Evolutionary conservation across 495 filamentous ascomycete species (phyloP).

Genomic region (Sporormia fimetaria): DNA sequence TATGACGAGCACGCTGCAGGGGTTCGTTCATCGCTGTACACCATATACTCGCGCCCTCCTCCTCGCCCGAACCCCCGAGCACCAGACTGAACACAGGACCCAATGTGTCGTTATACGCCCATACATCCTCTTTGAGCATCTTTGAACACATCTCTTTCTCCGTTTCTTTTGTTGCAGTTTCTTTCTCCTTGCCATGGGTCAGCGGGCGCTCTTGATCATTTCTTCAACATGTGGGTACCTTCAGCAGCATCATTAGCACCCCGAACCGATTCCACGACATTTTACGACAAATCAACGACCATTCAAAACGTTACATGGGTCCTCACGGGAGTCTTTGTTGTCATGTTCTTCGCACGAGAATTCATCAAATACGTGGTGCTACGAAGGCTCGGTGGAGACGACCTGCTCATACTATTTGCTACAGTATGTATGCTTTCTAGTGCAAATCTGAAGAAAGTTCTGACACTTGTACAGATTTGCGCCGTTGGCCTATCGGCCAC

Average conservation of each 20-base stretch:
- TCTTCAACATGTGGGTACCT: constrained; percentile 10
- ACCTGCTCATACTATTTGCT: constrained; percentile 15
- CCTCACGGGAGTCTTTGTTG: constrained; percentile 5
- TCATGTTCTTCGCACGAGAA: constrained; percentile 7
- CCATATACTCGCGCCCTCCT: not conserved
- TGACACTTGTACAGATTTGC: constrained; percentile 4
- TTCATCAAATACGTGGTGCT: constrained; percentile 12
- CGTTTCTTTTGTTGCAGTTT: not conserved
- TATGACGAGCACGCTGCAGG: not conserved
- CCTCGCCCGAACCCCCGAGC: too few species aligned
- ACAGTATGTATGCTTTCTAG: too few species aligned
- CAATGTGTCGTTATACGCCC: too few species aligned
- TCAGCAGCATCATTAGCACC: constrained; percentile 3
- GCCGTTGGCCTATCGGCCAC: constrained; percentile 12
- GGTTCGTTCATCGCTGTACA: not conserved
- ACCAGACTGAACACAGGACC: too few species aligned
- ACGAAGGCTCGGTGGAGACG: constrained; percentile 12
- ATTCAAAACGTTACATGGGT: constrained; percentile 13
- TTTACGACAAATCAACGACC: constrained; percentile 10
- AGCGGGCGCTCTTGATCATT: constrained; percentile 2
- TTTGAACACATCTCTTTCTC: too few species aligned
- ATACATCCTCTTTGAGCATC: too few species aligned
- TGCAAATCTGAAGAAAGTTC: not conserved
- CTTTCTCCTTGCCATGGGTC: not conserved
- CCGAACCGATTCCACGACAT: constrained; percentile 7